phyloP scores from a whole-genome alignment of 2,329 filamentous ascomycete genomes.

The Coniosporium tulheliwenetii region DNA sequence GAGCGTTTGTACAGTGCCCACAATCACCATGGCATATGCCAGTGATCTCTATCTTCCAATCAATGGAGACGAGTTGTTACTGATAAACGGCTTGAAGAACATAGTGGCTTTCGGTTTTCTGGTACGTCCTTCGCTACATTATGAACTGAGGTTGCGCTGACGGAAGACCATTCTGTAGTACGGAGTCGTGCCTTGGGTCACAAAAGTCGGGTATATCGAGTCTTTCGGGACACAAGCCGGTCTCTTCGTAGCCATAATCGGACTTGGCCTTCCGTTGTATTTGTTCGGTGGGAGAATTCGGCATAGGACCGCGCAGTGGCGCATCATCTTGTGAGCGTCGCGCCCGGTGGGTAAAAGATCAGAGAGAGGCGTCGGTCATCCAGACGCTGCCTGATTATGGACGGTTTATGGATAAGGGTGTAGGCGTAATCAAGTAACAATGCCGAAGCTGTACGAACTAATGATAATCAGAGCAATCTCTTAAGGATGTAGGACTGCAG shows the following conservation, averaged over 20 bases:
- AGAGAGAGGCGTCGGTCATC: too few relatives aligned
- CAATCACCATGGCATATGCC: slow-evolving; percentile 30
- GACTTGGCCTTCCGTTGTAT: slow-evolving; percentile 15
- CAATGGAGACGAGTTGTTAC: slow-evolving; percentile 19
- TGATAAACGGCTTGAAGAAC: slow-evolving; percentile 24
- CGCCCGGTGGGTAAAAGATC: not conserved
- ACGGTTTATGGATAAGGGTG: too few relatives aligned
- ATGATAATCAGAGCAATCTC: too few relatives aligned
- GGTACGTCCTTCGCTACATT: too few relatives aligned
- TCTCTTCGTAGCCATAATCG: slow-evolving; percentile 18
- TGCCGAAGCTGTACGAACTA: too few relatives aligned
- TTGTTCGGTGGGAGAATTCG: slow-evolving; percentile 16
- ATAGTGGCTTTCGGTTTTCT: slow-evolving; percentile 31
- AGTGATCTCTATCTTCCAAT: slow-evolving; percentile 21
- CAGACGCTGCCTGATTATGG: too few relatives aligned
- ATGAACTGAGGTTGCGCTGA: too few relatives aligned
- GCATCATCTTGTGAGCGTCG: slow-evolving; percentile 15
- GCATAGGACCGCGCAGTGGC: slow-evolving; percentile 18
- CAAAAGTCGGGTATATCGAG: slow-evolving; percentile 17
- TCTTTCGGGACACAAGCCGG: slow-evolving; percentile 22
- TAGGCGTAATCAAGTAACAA: too few relatives aligned
- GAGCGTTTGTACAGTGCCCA: slow-evolving; percentile 13
- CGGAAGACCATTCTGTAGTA: slow-evolving; percentile 12
- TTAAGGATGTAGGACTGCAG: too few relatives aligned
- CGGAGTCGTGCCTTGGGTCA: slow-evolving; percentile 27